These are phyloP conservation scores for Ophiostoma sp. DNA, from an alignment of 2,329 filamentous ascomycete genomes.

Conservation along the genomic window DNA sequence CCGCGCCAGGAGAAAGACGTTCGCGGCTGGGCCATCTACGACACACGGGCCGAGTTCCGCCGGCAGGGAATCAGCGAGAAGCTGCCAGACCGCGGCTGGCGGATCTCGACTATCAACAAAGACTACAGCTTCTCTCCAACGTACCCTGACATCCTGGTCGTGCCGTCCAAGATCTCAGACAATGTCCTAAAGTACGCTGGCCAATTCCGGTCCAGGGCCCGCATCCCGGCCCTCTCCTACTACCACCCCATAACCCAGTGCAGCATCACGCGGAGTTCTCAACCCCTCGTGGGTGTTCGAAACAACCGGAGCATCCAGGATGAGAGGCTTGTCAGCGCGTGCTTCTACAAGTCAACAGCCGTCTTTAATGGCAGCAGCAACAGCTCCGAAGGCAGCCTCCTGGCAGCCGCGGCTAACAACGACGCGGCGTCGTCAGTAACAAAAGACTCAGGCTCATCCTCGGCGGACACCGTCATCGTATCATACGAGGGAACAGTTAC, in stretches of 20 bases:
- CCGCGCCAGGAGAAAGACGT: slow-evolving; percentile 66
- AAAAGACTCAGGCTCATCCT: not conserved
- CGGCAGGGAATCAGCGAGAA: slow-evolving; percentile 83
- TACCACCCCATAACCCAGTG: slow-evolving; percentile 97
- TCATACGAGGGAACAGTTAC: slow-evolving; percentile 14
- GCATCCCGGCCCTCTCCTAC: slow-evolving; percentile 87
- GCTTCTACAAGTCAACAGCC: slow-evolving; percentile 67
- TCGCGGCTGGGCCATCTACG: slow-evolving; percentile 79
- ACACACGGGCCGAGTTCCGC: slow-evolving; percentile 77
- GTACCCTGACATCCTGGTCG: slow-evolving; percentile 78
- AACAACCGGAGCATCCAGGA: slow-evolving; percentile 91
- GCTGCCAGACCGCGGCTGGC: slow-evolving; percentile 73
- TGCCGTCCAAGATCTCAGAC: slow-evolving; percentile 89
- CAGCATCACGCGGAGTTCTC: slow-evolving; percentile 89
- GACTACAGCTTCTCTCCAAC: slow-evolving; percentile 90
- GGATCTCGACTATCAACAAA: slow-evolving; percentile 81
- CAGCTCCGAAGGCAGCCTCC: slow-evolving; percentile 23
- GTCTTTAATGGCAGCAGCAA: slow-evolving; percentile 33
- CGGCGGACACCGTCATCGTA: slow-evolving; percentile 13
- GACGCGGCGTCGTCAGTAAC: slow-evolving; percentile 22
- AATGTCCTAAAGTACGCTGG: slow-evolving; percentile 92
- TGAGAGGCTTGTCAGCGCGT: slow-evolving; percentile 86
- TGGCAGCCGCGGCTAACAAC: not conserved
- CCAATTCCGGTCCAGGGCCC: slow-evolving; percentile 78
- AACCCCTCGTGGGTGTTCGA: slow-evolving; percentile 80